Base-by-base conservation (phyloP, 331 rosid genomes). In the Acacia concinna region DNA sequence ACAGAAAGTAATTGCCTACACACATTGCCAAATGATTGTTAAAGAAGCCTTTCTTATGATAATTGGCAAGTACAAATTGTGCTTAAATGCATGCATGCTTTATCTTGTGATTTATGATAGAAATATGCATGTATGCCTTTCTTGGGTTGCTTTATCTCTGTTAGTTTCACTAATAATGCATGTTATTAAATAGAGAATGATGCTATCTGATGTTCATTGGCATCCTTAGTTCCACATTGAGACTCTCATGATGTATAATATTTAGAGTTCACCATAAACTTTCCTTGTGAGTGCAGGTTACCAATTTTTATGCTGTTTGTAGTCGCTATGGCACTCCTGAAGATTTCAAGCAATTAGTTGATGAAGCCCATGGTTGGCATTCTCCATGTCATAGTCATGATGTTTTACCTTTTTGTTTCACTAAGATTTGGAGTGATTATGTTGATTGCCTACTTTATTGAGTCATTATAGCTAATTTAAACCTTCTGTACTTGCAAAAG, bases 261-360 rank as follows among this genome's bases (percentile, higher is more conserved):
- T 63, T 17, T 25, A 35, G 28, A 31, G 14, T 23, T 47, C 60
- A 21, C 66, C 43, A 74, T 80, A 79, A 81, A 71, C 40, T 28
- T 78, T 30, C 79, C 70, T 68, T 54, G n/a, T 37, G 78, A 69
- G 40, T 84, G 91, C 93, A 95, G 99, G 99, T 90, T 78, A 93
- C 99, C 44, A 95, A 95, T 80, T 86, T 87, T 40, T 93, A 44
- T 87, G 99, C 99, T 67, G 90, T 86, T 78, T 93, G 99, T 85
- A 93, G 99, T 83, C 91, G 97, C 82, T 95, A 82, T 85, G 99
- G 99, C 60, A 91, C 97, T 75, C 99, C 99, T 62, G 97, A 95
- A 59, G 98, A 95, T 78, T 95, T 95, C 88, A 95, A 95, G 94
- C 94, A 87, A 76, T 84, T 95, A 86, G 96, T 95, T 86, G 99